These are phyloP conservation scores for Malus sylvestris DNA, from an alignment of 306 rosid species.

Conservation along the genomic window DNA sequence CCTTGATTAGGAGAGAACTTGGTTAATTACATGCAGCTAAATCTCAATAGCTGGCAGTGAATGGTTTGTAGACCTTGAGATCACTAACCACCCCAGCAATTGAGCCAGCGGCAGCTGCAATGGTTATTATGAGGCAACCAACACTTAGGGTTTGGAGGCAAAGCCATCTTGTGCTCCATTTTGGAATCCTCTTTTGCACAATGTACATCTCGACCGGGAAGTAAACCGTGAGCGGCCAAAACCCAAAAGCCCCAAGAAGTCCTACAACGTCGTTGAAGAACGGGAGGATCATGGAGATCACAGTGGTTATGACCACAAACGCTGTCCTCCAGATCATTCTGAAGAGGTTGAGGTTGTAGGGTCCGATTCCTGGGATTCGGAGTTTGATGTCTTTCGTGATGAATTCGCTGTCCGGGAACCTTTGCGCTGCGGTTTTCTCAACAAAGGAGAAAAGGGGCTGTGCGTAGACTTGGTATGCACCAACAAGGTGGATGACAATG, in stretches of 20 bases:
- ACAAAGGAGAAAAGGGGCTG: conserved; percentile 73
- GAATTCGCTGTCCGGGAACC: conserved; percentile 41
- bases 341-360: conserved; percentile 52
- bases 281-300: conserved; percentile 64
- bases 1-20: neutral
- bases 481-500: conserved; percentile 72
- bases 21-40: neutral
- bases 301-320: conserved; percentile 43
- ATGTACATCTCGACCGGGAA: conserved; percentile 85
- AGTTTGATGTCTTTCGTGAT: conserved; percentile 34
- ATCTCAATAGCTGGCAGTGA: conserved; percentile 29
- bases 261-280: conserved; percentile 68
- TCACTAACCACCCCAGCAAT: conserved; percentile 49
- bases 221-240: conserved; percentile 73
- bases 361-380: conserved; percentile 15
- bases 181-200: conserved; percentile 47
- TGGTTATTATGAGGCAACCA: conserved; percentile 44
- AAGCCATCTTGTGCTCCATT: conserved; percentile 64
- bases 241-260: conserved; percentile 72
- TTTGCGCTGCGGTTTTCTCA: conserved; percentile 29
- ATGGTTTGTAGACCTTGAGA: conserved; percentile 48
- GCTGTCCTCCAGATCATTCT: conserved; percentile 55
- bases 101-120: conserved; percentile 69
- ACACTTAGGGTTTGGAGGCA: conserved; percentile 55
- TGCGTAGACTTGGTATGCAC: conserved; percentile 72